These are phyloP conservation scores for Flaveria linearis DNA, from an alignment of 129 eudicot genomes.

Conservation along the genomic window DNA sequence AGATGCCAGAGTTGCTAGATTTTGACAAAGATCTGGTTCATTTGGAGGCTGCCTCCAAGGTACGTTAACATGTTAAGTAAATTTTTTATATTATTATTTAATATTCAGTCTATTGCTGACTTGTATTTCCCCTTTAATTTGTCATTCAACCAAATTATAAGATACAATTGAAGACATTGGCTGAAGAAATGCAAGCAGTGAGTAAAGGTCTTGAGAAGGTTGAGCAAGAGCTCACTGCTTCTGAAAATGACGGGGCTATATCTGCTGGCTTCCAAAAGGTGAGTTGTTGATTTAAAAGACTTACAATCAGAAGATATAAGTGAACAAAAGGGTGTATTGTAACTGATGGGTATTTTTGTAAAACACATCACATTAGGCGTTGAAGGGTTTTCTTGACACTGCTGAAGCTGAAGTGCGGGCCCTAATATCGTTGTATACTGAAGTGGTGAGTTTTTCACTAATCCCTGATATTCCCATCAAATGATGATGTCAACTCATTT, in stretches of 20 bases:
- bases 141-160: conserved; percentile 29
- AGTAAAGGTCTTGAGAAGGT: conserved; percentile 99
- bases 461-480: conserved; percentile 7
- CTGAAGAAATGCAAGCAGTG: conserved; percentile 99
- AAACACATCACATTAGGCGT: conserved; percentile 53
- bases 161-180: conserved; percentile 95
- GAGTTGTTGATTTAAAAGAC: conserved; percentile 11
- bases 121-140: conserved; percentile 12
- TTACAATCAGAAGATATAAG: background rate
- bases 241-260: conserved; percentile 82
- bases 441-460: conserved; percentile 69
- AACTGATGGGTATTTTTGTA: conserved; percentile 2
- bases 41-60: conserved; percentile 95
- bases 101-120: background rate
- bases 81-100: background rate
- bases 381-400: conserved; percentile 86
- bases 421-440: conserved; percentile 79
- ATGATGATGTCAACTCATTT: conserved; percentile 11
- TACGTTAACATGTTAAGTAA: conserved; percentile 36
- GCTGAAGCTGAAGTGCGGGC: conserved; percentile 99
- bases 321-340: background rate
- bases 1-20: conserved; percentile 93
- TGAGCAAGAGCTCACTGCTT: conserved; percentile 92
- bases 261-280: conserved; percentile 88
- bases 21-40: conserved; percentile 91